Base-by-base conservation (phyloP, 2,329 filamentous ascomycete genomes). In the Myriosclerotinia duriaeana region DNA sequence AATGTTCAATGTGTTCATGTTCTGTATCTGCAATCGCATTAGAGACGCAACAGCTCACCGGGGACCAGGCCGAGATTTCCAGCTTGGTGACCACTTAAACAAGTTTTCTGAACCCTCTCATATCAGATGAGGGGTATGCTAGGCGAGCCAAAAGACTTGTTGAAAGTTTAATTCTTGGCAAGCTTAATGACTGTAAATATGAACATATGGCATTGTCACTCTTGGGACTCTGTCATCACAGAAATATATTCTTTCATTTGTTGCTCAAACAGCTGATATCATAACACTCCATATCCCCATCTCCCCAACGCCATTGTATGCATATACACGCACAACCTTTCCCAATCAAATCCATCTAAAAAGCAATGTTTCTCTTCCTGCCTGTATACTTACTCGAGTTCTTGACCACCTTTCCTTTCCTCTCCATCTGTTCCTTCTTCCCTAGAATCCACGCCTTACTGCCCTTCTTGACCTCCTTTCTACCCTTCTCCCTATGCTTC, bases 361-460 rank as follows among this genome's bases (percentile, higher is more conserved):
- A 97, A 42, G 87, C 87, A 65, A 89, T 81, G 67, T 91, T 86
- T 78, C 95, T 86, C 81, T 93, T 97, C 74, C 95, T 84, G 40
- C 94, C 95, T 0, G 94, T 98, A 78, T 97, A 99, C 79, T 96
- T 98, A 62, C 91, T 96, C 66, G 85, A 92, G 1, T 88, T 81
- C 82, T 98, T 98, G 72, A 98, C 94, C 38, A 98, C 85, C 82
- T 95, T 97, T 55, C 95, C 95, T 79, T 97, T 97, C 69, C 87
- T 84, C 79, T 96, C 91, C 90, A 97, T 95, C 80, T 97, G 92
- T 71, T 92, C 90, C 81, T 95, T 96, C 78, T 94, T 95, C 78
- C 87, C 87, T 77, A 92, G 76, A 69, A 95, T 95, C 91, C 91
- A 95, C 2, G 84, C 86, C 79, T 92, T 94, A 76, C 88, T 90